These are phyloP conservation scores for Pseudogymnoascus sp. DNA, from an alignment of 2,329 filamentous ascomycete genomes.

Conservation along the genomic window DNA sequence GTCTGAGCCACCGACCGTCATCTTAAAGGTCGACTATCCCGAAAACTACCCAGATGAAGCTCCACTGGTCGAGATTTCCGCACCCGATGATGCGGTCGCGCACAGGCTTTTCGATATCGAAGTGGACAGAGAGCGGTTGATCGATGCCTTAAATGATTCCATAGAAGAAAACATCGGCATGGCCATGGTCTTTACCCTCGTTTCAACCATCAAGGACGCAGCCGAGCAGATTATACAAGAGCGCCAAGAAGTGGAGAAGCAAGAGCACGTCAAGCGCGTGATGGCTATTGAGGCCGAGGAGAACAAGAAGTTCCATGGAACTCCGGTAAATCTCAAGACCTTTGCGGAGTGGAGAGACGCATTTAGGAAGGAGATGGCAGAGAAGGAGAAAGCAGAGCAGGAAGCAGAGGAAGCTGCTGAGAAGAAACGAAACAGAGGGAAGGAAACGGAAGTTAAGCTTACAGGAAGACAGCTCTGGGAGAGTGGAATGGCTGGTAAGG, in stretches of 20 bases:
- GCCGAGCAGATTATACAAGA: constrained; percentile 79
- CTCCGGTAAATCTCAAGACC: constrained; percentile 75
- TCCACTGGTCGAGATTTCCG: constrained; percentile 71
- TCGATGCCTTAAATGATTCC: constrained; percentile 62
- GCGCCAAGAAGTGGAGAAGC: constrained; percentile 57
- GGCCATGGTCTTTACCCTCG: constrained; percentile 93
- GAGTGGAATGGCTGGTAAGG: constrained; percentile 60
- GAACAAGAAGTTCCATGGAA: constrained; percentile 93
- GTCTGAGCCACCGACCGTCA: constrained; percentile 59
- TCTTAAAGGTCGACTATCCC: constrained; percentile 84
- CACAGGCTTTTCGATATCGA: constrained; percentile 71
- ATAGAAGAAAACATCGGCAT: constrained; percentile 93
- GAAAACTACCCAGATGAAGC: constrained; percentile 82
- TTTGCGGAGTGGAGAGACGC: constrained; percentile 75
- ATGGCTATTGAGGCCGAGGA: constrained; percentile 73
- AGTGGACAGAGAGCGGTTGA: constrained; percentile 68
- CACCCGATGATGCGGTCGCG: constrained; percentile 60
- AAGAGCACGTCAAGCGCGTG: constrained; percentile 47
- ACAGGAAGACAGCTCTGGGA: constrained; percentile 75
- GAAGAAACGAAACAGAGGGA: constrained; percentile 68
- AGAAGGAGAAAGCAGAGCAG: constrained; percentile 57
- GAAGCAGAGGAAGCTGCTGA: constrained; percentile 74
- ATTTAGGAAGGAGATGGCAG: constrained; percentile 76
- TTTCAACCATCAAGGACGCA: constrained; percentile 77
- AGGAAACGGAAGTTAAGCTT: constrained; percentile 63